Base-by-base conservation (phyloP, 2,329 filamentous ascomycete genomes). In the Cordyceps cicadae region DNA sequence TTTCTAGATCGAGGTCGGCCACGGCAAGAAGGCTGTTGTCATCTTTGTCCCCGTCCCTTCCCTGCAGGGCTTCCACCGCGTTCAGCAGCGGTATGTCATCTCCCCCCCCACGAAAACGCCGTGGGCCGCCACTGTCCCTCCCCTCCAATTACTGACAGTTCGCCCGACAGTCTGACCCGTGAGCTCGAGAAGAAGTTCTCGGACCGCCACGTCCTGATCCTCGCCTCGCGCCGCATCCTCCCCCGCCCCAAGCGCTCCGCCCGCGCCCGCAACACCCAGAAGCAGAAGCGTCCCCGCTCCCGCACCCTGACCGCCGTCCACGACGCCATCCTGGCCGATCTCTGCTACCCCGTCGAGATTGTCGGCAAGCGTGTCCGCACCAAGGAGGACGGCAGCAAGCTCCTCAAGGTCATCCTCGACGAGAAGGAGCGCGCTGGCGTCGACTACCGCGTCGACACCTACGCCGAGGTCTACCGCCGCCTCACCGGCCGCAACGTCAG, bases 111-210 rank as follows among this genome's bases (percentile, higher is more conserved):
- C 1, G 4, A 1, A n/a, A n/a, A n/a, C n/a, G n/a, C 24, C 24
- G 24, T 24, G 24, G 24, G 24, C 24, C 24, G 24, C 24, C 24
- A 24, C 24, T 24, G 4, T 4, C 24, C 24, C 24, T 4, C 24
- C 24, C 24, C 24, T 4, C 24, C 24, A 24, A 58, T 24, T 49
- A n/a, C 61, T 67, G 74, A 64, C 72, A 63, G n/a, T 24, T 15
- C n/a, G n/a, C 3, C 4, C 4, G 62, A 29, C 5, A 97, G 93
- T 77, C 88, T 99, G 77, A 99, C 94, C 81, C 94, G 94, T 82
- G 94, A 99, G 87, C 92, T 99, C 77, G 94, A 99, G 89, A 99
- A 99, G 92, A 99, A 99, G 86, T 99, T 99, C 91, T 97, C 94
- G 68, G 94, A 99, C 87, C 94, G 94, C 81, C 94, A 99, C 81